Percentiles rank a stretch among this genome's conserved stretches.
Conservation (phyloP, 768 basidiomycete genomes). For the Mycena metata region DNA sequence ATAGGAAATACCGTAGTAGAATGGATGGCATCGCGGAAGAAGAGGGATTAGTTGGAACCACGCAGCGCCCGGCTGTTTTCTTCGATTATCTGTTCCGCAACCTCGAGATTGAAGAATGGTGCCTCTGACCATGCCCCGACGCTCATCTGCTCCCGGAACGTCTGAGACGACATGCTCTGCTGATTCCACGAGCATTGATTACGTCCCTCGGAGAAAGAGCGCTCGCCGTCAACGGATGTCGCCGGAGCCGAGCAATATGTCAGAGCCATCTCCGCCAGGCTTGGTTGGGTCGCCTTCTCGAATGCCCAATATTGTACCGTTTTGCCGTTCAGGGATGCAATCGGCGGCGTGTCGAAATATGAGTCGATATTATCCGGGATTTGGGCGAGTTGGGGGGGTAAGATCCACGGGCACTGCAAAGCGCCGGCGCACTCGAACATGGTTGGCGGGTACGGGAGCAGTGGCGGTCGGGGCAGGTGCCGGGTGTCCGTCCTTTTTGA, state of each 20-base stretch:
- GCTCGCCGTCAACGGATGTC: constrained; percentile 30
- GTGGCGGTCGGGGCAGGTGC: neutral
- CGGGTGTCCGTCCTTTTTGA: neutral
- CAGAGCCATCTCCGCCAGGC: constrained; percentile 28
- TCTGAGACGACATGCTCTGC: constrained; percentile 32
- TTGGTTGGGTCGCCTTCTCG: constrained; percentile 5
- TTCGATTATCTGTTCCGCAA: constrained; percentile 20
- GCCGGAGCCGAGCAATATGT: constrained; percentile 26
- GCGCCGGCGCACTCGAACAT: neutral
- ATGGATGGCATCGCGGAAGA: neutral
- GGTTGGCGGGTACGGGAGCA: neutral
- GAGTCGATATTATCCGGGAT: constrained; percentile 19
- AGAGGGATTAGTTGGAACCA: neutral
- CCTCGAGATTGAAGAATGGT: constrained; percentile 29
- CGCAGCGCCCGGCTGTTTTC: neutral
- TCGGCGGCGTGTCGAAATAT: constrained; percentile 16
- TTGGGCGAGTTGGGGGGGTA: neutral
- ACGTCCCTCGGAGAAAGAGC: constrained; percentile 31
- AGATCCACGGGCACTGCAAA: neutral
- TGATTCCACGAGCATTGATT: constrained; percentile 35
- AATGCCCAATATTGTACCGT: constrained; percentile 27
- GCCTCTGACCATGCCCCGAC: constrained; percentile 26
- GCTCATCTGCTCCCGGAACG: constrained; percentile 35
- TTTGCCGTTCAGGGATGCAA: constrained; percentile 1
- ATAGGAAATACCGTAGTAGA: neutral